Conservation (phyloP, 192 early-diverging fungal species). For the Umbelopsis isabellina region DNA sequence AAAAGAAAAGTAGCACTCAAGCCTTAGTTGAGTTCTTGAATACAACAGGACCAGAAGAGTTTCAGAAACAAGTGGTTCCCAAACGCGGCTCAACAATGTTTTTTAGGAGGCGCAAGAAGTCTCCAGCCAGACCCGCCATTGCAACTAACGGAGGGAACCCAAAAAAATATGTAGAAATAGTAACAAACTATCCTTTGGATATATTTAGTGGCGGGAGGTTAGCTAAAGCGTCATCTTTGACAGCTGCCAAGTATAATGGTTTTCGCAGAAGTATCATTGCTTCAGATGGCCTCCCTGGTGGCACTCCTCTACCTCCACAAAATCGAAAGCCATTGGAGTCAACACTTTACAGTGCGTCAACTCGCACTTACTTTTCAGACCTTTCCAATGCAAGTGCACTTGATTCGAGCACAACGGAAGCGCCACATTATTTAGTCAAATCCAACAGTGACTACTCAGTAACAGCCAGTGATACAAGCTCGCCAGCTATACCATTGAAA, state of each 20-base stretch:
- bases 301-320: constrained; percentile 3
- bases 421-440: constrained; percentile 5
- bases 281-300: neutral
- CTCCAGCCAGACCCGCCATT: constrained; percentile 5
- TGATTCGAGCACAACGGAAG: neutral
- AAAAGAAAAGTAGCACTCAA: constrained; percentile 34
- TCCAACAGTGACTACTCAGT: neutral
- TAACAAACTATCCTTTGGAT: constrained; percentile 13
- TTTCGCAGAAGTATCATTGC: neutral
- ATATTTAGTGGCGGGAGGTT: neutral
- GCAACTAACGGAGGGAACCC: neutral
- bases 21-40: constrained; percentile 43
- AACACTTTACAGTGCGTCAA: neutral
- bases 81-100: constrained; percentile 15
- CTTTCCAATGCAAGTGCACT: neutral
- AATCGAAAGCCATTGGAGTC: constrained; percentile 12
- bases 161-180: constrained; percentile 19
- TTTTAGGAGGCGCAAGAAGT: constrained; percentile 28
- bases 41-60: constrained; percentile 44
- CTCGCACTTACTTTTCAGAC: constrained; percentile 9
- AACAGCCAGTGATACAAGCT: constrained; percentile 5
- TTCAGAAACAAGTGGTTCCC: constrained; percentile 27
- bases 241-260: constrained; percentile 4
- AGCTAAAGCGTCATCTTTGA: neutral
- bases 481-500: constrained; percentile 17